phyloP scores from a whole-genome alignment of 805 yeast species.

The Saccharomycopsis fermentans region DNA sequence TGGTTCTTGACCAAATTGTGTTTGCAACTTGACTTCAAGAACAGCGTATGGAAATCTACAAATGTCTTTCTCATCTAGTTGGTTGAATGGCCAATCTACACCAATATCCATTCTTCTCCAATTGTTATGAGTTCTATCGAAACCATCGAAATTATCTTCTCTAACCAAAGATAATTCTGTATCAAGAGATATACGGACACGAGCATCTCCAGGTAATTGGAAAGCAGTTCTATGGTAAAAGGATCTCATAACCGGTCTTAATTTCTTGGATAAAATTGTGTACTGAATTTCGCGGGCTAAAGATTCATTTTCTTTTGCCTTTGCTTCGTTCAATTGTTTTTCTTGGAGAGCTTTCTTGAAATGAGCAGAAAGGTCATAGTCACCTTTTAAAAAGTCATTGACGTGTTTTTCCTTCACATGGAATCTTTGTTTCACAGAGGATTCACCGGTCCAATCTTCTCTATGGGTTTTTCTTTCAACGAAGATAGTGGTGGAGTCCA shows the following conservation, averaged over 20 bases:
- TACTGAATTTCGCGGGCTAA: constrained; percentile 91
- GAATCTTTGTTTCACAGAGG: constrained; percentile 96
- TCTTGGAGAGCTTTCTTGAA: constrained; percentile 90
- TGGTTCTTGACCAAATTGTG: constrained; percentile 98
- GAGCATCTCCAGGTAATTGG: constrained; percentile 98
- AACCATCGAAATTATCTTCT: constrained; percentile 93
- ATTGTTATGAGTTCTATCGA: constrained; percentile 79
- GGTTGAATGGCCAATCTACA: constrained; percentile 88
- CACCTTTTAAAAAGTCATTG: constrained; percentile 74
- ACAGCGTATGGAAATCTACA: constrained; percentile 97
- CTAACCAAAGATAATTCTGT: constrained; percentile 96
- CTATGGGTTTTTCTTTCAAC: constrained; percentile 97
- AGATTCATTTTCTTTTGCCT: constrained; percentile 85
- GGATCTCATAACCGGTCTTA: constrained; percentile 91
- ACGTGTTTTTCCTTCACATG: constrained; percentile 85
- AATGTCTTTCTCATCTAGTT: constrained; percentile 73
- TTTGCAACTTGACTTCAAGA: constrained; percentile 91
- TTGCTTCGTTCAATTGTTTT: constrained; percentile 77
- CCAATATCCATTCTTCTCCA: constrained; percentile 99
- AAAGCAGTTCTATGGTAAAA: constrained; percentile 97
- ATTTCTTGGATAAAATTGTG: constrained; percentile 68
- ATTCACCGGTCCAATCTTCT: constrained; percentile 99
- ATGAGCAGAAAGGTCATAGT: constrained; percentile 76
- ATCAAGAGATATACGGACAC: constrained; percentile 96
- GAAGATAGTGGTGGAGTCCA: constrained; percentile 83